Evolutionary conservation across 768 basidiomycete species (phyloP).

Genomic region (Lactarius psammicola): DNA sequence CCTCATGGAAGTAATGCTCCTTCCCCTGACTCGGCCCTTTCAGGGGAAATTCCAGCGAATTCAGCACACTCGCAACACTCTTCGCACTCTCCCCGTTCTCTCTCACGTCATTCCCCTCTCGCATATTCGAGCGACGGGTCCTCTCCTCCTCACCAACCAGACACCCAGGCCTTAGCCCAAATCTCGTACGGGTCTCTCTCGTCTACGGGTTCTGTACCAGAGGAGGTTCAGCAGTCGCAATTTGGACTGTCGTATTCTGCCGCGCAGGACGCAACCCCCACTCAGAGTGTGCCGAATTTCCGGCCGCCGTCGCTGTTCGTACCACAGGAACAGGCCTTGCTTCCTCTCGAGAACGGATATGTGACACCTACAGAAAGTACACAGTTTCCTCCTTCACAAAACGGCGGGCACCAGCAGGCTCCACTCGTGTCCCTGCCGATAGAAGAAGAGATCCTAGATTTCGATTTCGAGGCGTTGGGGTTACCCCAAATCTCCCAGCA

Average conservation of each 20-base stretch:
- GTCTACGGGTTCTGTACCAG: background rate
- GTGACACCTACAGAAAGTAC: background rate
- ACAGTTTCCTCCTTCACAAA: conserved; percentile 4
- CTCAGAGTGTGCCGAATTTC: conserved; percentile 7
- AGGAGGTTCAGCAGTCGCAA: conserved; percentile 9
- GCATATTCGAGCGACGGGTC: conserved; percentile 17
- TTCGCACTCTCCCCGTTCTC: conserved; percentile 10
- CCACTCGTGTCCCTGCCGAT: background rate
- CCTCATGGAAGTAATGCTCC: conserved; percentile 11
- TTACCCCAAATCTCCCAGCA: conserved; percentile 7
- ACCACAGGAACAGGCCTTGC: conserved; percentile 8
- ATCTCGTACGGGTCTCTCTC: conserved; percentile 4
- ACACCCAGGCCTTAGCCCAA: background rate
- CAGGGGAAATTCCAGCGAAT: conserved; percentile 4
- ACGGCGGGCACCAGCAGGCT: conserved; percentile 4
- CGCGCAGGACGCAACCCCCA: conserved; percentile 4
- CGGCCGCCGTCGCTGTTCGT: background rate
- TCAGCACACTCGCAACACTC: background rate
- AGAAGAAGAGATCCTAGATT: conserved; percentile 9
- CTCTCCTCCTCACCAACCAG: conserved; percentile 9
- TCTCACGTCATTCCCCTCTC: background rate
- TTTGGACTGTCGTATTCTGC: conserved; percentile 14
- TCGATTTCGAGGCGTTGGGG: conserved; percentile 15
- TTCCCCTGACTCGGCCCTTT: conserved; percentile 17
- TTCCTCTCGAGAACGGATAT: conserved; percentile 9